Conservation (phyloP, 179 eudicot species). For the Drosera spatulata region DNA sequence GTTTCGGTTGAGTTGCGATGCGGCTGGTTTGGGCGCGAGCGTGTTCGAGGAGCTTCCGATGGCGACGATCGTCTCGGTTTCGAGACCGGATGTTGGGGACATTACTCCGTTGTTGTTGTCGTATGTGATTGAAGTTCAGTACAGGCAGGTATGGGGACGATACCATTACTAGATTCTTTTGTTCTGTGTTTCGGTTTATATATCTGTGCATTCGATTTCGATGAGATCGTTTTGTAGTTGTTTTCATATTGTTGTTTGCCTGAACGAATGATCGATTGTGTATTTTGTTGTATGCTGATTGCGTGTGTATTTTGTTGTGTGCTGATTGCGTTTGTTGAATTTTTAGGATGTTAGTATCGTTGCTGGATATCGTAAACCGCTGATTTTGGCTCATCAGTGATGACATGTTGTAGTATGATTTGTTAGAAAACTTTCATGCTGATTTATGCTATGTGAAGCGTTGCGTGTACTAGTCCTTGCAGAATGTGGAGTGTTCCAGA, state of each 20-base stretch:
- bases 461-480: no score
- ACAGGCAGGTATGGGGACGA: conserved; percentile 44
- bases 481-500: no score
- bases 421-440: no score
- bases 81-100: conserved; percentile 75
- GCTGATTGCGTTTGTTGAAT: background rate
- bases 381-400: no score
- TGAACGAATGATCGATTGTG: background rate
- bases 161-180: background rate
- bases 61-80: conserved; percentile 64
- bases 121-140: conserved; percentile 72
- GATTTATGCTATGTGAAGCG: no score
- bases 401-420: no score
- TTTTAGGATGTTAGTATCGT: background rate
- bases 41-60: conserved; percentile 84
- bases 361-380: no score
- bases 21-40: conserved; percentile 12
- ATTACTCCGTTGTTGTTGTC: conserved; percentile 73
- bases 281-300: background rate
- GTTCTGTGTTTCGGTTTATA: background rate
- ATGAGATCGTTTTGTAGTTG: background rate
- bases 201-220: conserved; percentile 1
- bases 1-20: conserved; percentile 10
- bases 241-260: background rate
- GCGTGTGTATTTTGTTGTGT: background rate